Conservation (phyloP, 768 basidiomycete species). For the Xerocomus spinulosus region DNA sequence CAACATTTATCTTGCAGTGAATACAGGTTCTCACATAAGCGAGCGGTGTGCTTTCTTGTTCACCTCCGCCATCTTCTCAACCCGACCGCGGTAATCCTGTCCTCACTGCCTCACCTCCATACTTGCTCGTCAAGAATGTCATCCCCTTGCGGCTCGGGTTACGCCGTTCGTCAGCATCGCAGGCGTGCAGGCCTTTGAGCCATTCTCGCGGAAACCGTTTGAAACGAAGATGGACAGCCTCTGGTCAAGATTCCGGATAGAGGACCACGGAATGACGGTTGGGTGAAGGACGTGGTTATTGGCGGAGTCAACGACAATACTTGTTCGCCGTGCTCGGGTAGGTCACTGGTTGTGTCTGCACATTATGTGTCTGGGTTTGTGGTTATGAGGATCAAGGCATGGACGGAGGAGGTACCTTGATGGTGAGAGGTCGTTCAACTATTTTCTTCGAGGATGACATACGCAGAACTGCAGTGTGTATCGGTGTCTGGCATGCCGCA, state of each 20-base stretch:
- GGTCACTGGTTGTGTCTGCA: slow-evolving; percentile 36
- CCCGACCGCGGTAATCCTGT: slow-evolving; percentile 6
- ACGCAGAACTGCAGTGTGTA: slow-evolving; percentile 23
- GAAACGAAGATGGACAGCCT: slow-evolving; percentile 33
- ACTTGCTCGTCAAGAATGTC: slow-evolving; percentile 25
- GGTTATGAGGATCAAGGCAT: slow-evolving; percentile 1
- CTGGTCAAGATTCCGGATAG: slow-evolving; percentile 37
- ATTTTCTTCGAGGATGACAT: neutral
- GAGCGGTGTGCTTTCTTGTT: too few species aligned
- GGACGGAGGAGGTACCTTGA: slow-evolving; percentile 22
- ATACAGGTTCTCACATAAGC: too few species aligned
- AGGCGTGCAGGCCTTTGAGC: slow-evolving; percentile 20
- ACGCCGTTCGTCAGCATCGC: slow-evolving; percentile 19
- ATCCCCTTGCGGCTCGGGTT: slow-evolving; percentile 26
- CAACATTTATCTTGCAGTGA: too few species aligned
- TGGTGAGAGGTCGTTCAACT: slow-evolving; percentile 12
- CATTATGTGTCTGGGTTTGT: slow-evolving; percentile 29
- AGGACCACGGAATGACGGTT: slow-evolving; percentile 31
- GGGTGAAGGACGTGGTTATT: slow-evolving; percentile 27
- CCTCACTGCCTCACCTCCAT: slow-evolving; percentile 12
- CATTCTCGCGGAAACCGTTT: slow-evolving; percentile 18
- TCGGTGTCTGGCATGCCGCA: slow-evolving; percentile 29
- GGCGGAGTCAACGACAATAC: slow-evolving; percentile 47
- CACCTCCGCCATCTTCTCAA: slow-evolving; percentile 8
- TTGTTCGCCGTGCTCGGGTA: slow-evolving; percentile 32